Evolutionary conservation across 139 green algal genomes (phyloP), one percentile per base, ranked within the genome.

Genomic region (Chlorella sp.): DNA sequence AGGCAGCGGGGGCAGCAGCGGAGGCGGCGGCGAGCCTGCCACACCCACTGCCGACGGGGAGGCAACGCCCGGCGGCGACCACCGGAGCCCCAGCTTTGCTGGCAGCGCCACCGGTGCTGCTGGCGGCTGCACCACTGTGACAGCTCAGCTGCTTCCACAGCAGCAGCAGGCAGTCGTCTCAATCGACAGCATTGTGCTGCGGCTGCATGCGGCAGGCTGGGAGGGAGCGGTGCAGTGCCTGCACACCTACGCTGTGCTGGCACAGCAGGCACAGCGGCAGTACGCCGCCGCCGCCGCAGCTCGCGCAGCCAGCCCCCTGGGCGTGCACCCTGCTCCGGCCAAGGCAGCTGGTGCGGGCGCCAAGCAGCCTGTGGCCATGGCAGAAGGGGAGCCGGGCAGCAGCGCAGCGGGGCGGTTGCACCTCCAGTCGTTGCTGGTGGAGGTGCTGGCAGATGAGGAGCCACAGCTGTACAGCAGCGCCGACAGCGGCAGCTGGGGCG

Each of bases 241-340:
- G 72, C 73, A 81, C 30, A 84, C 60, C 30, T 88, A 89, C n/a
- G 3, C 38, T 44, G 80, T 72, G 76, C 68, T 80, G 11, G 84
- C 83, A 14, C 20, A 84, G 40, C 83, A 81, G 58, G 68, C 76
- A 40, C 58, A 78, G 83, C 56, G 74, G 16, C 77, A 84, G 72
- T 83, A 83, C 30, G 41, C 28, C 14, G 24, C 41, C 0, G 77
- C 77, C 7, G 44, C 51, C 11, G 44, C 48, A 17, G 80, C 46
- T 0, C 22, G 46, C 16, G 65, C 65, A 2, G 80, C 65, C 40
- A 74, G 58, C 40, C 40, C 38, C 6, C 41, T 43, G 34, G 28
- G 77, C 77, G 51, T 20, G 13, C 51, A 7, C 2, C 62, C 36
- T 5, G 32, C 58, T 1, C 41, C 64, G 1, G 0, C 41, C n/a